phyloP scores from a whole-genome alignment of 1,139 yeast genomes.

The Suhomyces yuchorum region DNA sequence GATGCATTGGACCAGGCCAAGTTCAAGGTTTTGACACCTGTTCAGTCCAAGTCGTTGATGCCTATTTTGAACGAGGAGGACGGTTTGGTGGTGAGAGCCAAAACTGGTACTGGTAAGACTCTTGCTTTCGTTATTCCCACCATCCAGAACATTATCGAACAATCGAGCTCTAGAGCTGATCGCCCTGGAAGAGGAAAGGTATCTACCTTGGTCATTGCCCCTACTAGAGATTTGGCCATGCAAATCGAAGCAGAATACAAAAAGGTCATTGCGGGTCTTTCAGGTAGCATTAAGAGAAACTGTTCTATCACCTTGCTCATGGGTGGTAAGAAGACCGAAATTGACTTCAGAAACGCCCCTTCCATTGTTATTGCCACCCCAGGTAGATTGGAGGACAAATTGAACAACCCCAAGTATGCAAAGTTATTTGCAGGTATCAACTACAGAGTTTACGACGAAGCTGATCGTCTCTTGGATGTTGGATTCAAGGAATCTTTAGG shows the following conservation, averaged over 20 bases:
- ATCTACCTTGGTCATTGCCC: constrained; percentile 73
- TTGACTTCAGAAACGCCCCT: constrained; percentile 28
- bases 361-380: constrained; percentile 84
- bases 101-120: constrained; percentile 96
- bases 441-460: constrained; percentile 82
- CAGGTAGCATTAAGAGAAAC: constrained; percentile 16
- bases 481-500: constrained; percentile 71
- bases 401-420: constrained; percentile 48
- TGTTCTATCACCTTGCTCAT: constrained; percentile 32
- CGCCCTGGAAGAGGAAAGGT: constrained; percentile 28
- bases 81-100: constrained; percentile 84
- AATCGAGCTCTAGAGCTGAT: constrained; percentile 13
- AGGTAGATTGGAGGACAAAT: constrained; percentile 72
- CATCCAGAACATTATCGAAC: constrained; percentile 40
- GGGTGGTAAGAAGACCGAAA: constrained; percentile 40
- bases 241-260: constrained; percentile 74
- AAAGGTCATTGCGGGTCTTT: constrained; percentile 36
- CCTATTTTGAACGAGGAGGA: constrained; percentile 60
- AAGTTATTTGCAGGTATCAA: constrained; percentile 55
- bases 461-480: constrained; percentile 77
- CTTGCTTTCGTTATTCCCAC: constrained; percentile 85
- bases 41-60: constrained; percentile 71
- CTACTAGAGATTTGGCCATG: constrained; percentile 89
- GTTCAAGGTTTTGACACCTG: constrained; percentile 65
- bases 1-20: constrained; percentile 43